phyloP scores from a whole-genome alignment of 495 filamentous ascomycete species.

The Lophiotrema nucula region DNA sequence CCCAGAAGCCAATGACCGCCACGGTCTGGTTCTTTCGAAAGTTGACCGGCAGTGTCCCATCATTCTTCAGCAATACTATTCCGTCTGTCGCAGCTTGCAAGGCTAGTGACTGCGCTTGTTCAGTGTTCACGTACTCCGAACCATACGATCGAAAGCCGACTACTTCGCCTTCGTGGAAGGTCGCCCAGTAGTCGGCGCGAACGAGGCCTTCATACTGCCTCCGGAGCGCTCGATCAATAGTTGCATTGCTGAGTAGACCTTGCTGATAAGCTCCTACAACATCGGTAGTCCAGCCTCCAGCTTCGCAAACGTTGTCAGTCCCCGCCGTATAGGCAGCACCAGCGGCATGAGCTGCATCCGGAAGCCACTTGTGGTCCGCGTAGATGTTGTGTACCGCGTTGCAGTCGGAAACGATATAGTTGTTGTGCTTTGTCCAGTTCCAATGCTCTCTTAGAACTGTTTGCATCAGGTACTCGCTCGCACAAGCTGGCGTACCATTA shows the following conservation, averaged over 20 bases:
- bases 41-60: constrained; percentile 50
- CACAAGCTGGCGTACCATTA: constrained; percentile 57
- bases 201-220: constrained; percentile 19
- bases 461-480: constrained; percentile 56
- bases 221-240: constrained; percentile 4
- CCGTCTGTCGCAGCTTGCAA: constrained; percentile 5
- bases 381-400: constrained; percentile 58
- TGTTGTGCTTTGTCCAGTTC: constrained; percentile 48
- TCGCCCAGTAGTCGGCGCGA: constrained; percentile 10
- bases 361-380: constrained; percentile 52
- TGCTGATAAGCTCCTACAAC: constrained; percentile 21
- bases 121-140: constrained; percentile 7
- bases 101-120: not conserved
- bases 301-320: constrained; percentile 35
- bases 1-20: constrained; percentile 59
- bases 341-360: constrained; percentile 46
- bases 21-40: constrained; percentile 42
- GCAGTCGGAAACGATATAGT: constrained; percentile 59
- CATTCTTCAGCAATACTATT: constrained; percentile 23
- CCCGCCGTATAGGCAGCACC: constrained; percentile 56
- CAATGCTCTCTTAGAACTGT: constrained; percentile 56
- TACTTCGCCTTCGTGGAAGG: not conserved
- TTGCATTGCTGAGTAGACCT: constrained; percentile 5
- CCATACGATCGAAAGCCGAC: constrained; percentile 1
- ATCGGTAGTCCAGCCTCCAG: constrained; percentile 4